These are phyloP conservation scores for Bacidia rubella DNA, from an alignment of 495 filamentous ascomycete genomes.

Conservation along the genomic window DNA sequence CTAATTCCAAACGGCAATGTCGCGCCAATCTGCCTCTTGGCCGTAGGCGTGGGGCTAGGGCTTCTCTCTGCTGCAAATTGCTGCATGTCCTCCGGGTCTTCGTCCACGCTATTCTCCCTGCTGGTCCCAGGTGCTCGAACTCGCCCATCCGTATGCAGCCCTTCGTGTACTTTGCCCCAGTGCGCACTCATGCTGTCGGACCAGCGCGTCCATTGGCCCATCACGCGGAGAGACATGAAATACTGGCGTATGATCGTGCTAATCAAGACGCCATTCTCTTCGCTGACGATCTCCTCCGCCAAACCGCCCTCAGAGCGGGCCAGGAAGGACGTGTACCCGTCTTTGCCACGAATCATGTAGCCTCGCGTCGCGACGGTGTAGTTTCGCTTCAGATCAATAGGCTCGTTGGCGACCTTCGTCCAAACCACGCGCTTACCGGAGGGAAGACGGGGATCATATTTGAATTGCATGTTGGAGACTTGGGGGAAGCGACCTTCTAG, in stretches of 20 bases:
- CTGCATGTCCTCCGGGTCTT: background rate
- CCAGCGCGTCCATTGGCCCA: conserved; percentile 63
- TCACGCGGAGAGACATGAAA: conserved; percentile 67
- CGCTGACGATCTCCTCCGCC: conserved; percentile 62
- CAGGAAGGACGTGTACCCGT: conserved; percentile 65
- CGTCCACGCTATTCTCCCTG: background rate
- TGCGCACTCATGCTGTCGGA: conserved; percentile 41
- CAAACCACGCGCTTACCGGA: conserved; percentile 47
- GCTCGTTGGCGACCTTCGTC: conserved; percentile 42
- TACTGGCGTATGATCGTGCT: conserved; percentile 77
- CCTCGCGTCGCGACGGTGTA: conserved; percentile 66
- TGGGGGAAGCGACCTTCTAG: conserved; percentile 66
- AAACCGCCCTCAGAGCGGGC: conserved; percentile 54
- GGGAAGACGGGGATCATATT: conserved; percentile 47
- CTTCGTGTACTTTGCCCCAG: conserved; percentile 47
- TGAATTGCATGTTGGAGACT: conserved; percentile 65
- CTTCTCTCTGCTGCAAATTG: background rate
- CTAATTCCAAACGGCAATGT: background rate
- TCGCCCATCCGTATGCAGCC: conserved; percentile 33
- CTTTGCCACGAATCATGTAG: conserved; percentile 79
- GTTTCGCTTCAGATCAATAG: conserved; percentile 42
- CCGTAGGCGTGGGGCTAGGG: background rate
- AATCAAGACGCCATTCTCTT: conserved; percentile 77
- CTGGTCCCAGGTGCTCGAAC: conserved; percentile 23
- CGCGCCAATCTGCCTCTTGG: background rate